phyloP scores from a whole-genome alignment of 495 filamentous ascomycete species.

The Penicillium nucicola region DNA sequence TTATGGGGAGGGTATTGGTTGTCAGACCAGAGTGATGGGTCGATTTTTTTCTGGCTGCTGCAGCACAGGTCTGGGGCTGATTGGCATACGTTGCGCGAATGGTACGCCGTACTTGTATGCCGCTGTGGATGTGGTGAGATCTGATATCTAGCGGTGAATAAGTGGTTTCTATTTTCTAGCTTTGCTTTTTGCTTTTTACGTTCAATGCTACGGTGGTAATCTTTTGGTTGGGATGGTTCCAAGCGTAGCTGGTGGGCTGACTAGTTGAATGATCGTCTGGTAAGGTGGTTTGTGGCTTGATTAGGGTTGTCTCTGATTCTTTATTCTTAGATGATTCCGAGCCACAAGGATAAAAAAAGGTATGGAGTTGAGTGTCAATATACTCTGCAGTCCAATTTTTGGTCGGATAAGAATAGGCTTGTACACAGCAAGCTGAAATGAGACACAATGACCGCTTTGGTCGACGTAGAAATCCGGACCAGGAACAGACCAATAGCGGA shows the following conservation, averaged over 20 bases:
- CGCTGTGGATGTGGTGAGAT: not conserved
- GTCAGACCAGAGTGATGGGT: not conserved
- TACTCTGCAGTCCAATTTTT: not conserved
- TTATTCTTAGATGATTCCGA: not conserved
- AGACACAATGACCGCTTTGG: slow-evolving; percentile 5
- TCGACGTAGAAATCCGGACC: not conserved
- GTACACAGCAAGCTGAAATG: slow-evolving; percentile 9
- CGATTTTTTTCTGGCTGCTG: not conserved
- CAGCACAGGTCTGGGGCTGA: not conserved
- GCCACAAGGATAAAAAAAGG: not conserved
- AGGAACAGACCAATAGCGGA: not conserved
- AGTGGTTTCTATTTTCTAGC: not conserved
- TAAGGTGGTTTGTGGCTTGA: not conserved
- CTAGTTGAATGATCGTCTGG: not conserved
- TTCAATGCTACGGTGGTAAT: slow-evolving; percentile 1
- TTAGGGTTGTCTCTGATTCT: not conserved
- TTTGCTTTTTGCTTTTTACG: not conserved
- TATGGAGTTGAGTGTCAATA: too few species aligned
- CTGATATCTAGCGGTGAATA: not conserved
- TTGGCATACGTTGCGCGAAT: not conserved
- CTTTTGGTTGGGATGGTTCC: not conserved
- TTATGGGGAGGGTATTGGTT: too few species aligned
- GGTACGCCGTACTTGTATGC: not conserved
- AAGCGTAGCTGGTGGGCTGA: not conserved
- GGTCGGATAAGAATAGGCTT: slow-evolving; percentile 4